A percentile compares a stretch with the other conserved stretches of the same genome.
Evolutionary conservation across 768 basidiomycete species (phyloP).

Genomic region (Panellus pusillus): DNA sequence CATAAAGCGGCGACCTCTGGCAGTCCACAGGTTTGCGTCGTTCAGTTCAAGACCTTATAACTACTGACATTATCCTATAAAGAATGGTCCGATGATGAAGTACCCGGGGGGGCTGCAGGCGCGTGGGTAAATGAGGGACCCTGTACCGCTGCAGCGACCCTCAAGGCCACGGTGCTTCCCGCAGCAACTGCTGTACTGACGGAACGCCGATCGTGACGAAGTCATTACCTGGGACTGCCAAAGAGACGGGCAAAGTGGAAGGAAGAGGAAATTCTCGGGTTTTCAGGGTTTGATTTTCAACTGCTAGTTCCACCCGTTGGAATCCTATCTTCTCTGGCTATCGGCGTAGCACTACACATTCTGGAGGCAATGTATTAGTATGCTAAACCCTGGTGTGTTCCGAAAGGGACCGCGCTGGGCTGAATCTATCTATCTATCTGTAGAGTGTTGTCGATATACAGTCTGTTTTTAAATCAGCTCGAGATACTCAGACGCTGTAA

Average conservation of each 20-base stretch:
- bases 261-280: constrained; percentile 7
- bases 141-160: constrained; percentile 23
- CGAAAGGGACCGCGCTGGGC: too few relatives aligned
- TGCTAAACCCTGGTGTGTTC: too few relatives aligned
- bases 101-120: constrained; percentile 17
- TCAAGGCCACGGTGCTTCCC: constrained; percentile 2
- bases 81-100: not conserved
- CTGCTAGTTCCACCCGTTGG: too few relatives aligned
- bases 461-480: too few relatives aligned
- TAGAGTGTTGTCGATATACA: too few relatives aligned
- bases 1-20: constrained; percentile 36
- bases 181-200: constrained; percentile 9
- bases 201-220: not conserved
- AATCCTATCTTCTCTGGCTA: too few relatives aligned
- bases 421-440: too few relatives aligned
- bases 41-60: too few relatives aligned
- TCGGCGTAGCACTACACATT: too few relatives aligned
- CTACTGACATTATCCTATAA: too few relatives aligned
- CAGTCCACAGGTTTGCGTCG: constrained; percentile 22
- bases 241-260: constrained; percentile 4
- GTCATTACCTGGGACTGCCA: not conserved
- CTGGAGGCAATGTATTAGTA: too few relatives aligned
- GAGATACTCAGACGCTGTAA: too few relatives aligned
- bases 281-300: constrained; percentile 7
- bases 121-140: constrained; percentile 37